These are phyloP conservation scores for Nakataea oryzae DNA, from an alignment of 2,329 filamentous ascomycete genomes.

Conservation along the genomic window DNA sequence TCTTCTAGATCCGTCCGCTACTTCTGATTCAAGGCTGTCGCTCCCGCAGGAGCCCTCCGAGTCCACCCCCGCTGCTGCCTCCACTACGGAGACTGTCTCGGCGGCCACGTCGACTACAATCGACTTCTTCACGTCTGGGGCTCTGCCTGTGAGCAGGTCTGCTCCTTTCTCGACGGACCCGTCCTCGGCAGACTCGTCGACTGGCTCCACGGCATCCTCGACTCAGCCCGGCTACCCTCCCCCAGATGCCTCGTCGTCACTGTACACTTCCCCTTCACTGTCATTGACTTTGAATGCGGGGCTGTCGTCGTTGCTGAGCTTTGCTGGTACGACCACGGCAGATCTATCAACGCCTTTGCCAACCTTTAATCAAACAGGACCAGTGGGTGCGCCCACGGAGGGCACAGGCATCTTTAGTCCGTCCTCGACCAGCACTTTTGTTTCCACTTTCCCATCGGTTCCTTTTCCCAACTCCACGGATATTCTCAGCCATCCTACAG, in stretches of 20 bases:
- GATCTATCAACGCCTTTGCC: too few relatives aligned
- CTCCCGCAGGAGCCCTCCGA: not conserved
- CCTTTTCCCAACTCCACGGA: not conserved
- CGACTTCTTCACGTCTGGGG: not conserved
- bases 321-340: too few relatives aligned
- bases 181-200: not conserved
- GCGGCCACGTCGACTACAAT: too few relatives aligned
- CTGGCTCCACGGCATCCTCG: not conserved
- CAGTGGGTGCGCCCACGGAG: not conserved
- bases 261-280: not conserved
- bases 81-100: not conserved
- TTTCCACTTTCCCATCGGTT: not conserved
- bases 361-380: not conserved
- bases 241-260: not conserved
- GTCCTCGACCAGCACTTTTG: not conserved
- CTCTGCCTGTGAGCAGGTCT: not conserved
- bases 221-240: not conserved
- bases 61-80: not conserved
- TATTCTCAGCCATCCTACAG: not conserved
- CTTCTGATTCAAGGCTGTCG: not conserved
- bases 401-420: not conserved
- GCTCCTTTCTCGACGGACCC: not conserved
- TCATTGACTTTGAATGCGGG: not conserved
- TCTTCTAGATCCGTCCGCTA: not conserved
- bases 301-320: too few relatives aligned